Conservation (phyloP, 345 rosid genomes). For the Murraya paniculata region DNA sequence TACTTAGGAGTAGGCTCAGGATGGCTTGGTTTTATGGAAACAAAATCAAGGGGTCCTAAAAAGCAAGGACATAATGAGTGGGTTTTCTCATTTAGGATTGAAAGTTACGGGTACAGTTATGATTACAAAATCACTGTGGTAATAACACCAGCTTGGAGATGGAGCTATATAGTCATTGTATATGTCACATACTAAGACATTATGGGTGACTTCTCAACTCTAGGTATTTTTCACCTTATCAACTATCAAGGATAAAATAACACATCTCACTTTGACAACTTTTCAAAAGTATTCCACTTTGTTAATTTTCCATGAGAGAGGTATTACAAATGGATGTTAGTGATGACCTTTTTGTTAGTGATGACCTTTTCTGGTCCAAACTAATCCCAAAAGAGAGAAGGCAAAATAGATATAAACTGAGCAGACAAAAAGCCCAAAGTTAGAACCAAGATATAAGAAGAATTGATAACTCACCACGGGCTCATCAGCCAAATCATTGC, state of each 20-base stretch:
- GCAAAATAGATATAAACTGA: not conserved
- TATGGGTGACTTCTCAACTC: not conserved
- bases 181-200: not conserved
- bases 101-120: not conserved
- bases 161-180: not conserved
- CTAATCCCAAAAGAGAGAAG: not conserved
- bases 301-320: not conserved
- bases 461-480: slow-evolving; percentile 51
- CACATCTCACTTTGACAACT: not conserved
- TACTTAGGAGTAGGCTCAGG: not conserved
- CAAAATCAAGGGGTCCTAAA: not conserved
- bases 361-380: not conserved
- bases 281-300: not conserved
- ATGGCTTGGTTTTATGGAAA: not conserved
- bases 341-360: not conserved
- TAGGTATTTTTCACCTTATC: not conserved
- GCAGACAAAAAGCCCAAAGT: not conserved
- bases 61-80: not conserved
- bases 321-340: not conserved
- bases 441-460: slow-evolving; percentile 1
- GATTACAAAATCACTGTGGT: not conserved
- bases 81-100: not conserved
- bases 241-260: not conserved
- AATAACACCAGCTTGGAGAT: not conserved
- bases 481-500: slow-evolving; percentile 82